Evolutionary conservation across 148 eudicot species (phyloP).

Genomic region (Chenopodium berlandieri): DNA sequence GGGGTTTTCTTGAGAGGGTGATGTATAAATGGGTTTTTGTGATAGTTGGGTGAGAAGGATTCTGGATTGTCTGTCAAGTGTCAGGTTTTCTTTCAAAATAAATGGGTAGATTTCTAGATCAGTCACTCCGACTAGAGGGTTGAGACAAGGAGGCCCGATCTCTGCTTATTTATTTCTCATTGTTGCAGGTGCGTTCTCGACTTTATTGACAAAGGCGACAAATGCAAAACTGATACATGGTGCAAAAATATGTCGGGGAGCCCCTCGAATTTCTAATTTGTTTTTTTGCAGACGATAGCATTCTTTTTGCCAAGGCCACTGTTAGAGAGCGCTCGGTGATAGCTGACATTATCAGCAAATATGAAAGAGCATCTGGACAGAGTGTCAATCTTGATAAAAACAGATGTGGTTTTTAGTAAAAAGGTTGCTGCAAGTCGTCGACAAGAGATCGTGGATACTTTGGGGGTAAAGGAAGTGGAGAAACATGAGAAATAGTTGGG

Average conservation of each 20-base stretch:
- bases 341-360: background rate
- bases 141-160: background rate
- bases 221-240: background rate
- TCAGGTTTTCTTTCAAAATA: background rate
- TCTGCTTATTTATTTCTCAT: background rate
- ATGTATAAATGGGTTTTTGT: background rate
- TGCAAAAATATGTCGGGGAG: background rate
- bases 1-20: background rate
- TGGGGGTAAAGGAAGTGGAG: background rate
- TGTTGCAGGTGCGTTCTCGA: background rate
- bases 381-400: background rate
- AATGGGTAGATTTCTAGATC: background rate
- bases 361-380: background rate
- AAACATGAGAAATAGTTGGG: too few relatives aligned
- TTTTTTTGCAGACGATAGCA: background rate
- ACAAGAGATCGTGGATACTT: too few relatives aligned
- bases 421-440: too few relatives aligned
- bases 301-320: background rate
- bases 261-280: background rate
- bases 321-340: background rate
- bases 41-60: background rate
- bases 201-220: background rate
- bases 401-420: background rate
- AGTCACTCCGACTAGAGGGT: background rate
- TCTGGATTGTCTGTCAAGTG: background rate